Percentiles rank a stretch among this genome's conserved stretches.
Conservation (phyloP, 345 rosid genomes). For the Eucalyptus regnans region DNA sequence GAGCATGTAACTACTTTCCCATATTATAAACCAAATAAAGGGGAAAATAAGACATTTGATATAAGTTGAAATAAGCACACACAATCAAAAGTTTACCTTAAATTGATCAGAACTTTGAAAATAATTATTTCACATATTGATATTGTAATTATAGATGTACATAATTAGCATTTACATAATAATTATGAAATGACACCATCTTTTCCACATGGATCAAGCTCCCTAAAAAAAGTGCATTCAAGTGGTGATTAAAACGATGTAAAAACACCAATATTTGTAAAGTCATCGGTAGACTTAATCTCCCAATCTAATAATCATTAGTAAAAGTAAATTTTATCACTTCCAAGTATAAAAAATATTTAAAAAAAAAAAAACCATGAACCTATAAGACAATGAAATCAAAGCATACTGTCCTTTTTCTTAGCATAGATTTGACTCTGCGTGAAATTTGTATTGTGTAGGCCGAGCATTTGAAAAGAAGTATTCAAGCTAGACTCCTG, state of each 20-base stretch:
- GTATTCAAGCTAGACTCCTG: not conserved
- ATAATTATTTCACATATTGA: not conserved
- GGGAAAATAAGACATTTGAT: not conserved
- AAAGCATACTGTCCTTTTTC: not conserved
- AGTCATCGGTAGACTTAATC: not conserved
- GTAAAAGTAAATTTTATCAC: not conserved
- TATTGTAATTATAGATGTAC: not conserved
- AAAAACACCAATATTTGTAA: not conserved
- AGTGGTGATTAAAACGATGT: not conserved
- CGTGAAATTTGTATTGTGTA: not conserved
- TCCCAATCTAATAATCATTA: not conserved
- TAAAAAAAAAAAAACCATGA: not conserved
- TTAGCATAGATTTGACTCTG: accelerated
- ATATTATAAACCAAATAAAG: not conserved
- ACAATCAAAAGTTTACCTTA: not conserved
- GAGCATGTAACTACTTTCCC: not conserved
- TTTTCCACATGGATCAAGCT: not conserved
- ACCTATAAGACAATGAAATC: not conserved
- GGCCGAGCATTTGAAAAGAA: not conserved
- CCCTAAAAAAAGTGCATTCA: not conserved
- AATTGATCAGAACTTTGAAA: not conserved
- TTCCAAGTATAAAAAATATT: too few relatives aligned
- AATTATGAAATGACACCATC: not conserved
- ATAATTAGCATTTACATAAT: not conserved
- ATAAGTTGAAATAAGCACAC: not conserved